Evolutionary conservation across 371 early-diverging fungal genomes (phyloP).

Genomic region (Nematocida sp.): DNA sequence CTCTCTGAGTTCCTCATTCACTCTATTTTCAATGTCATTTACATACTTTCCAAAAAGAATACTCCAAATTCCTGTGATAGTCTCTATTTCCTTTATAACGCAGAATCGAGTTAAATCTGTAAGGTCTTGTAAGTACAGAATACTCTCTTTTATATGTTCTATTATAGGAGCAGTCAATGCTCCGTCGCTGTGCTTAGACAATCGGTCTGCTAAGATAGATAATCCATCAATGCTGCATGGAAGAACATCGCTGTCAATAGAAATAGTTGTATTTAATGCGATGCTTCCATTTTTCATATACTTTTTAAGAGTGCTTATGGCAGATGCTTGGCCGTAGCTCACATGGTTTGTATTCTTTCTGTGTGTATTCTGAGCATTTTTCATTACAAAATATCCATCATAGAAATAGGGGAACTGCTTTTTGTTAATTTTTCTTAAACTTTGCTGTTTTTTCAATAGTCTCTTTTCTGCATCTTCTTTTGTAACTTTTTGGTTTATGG

Average conservation of each 20-base stretch:
- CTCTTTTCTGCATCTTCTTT: too few species aligned
- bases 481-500: too few species aligned
- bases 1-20: background rate
- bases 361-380: background rate
- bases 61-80: background rate
- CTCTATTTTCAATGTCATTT: background rate
- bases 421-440: background rate
- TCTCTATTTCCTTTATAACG: background rate
- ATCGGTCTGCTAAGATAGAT: background rate
- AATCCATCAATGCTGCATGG: background rate
- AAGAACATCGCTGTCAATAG: background rate
- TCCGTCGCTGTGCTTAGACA: background rate
- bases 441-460: too few species aligned
- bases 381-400: background rate
- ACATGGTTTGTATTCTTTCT: too few species aligned
- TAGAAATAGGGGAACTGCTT: background rate
- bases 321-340: too few species aligned
- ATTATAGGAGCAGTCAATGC: background rate
- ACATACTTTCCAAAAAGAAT: background rate
- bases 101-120: background rate
- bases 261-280: background rate
- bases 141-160: background rate
- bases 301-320: too few species aligned
- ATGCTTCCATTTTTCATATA: background rate
- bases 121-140: background rate